Conservation (phyloP, 352 stramenopile genomes). For the Phytophthora aleatoria region DNA sequence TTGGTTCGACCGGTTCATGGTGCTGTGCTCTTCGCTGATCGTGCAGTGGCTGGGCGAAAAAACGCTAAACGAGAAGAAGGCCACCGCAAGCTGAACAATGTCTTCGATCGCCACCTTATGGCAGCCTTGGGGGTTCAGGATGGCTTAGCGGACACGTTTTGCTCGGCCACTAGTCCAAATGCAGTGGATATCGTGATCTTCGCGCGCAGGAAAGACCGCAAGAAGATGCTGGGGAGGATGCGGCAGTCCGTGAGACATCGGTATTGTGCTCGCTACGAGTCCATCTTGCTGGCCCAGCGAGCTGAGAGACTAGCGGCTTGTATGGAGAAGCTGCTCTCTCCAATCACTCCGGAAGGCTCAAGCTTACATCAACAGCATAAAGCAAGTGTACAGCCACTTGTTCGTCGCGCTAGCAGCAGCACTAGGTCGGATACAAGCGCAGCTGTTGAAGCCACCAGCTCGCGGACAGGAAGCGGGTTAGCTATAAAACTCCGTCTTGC, state of each 20-base stretch:
- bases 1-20: constrained; percentile 45
- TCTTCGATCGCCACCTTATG: constrained; percentile 37
- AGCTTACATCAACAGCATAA: constrained; percentile 2
- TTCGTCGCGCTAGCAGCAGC: constrained; percentile 15
- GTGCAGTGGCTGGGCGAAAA: constrained; percentile 40
- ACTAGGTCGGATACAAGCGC: constrained; percentile 2
- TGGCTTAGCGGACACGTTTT: constrained; percentile 32
- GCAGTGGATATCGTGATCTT: constrained; percentile 35
- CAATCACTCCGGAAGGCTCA: not conserved
- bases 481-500: constrained; percentile 16
- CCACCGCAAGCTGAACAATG: constrained; percentile 35
- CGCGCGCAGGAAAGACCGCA: constrained; percentile 30
- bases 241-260: constrained; percentile 20
- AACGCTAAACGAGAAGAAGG: constrained; percentile 49
- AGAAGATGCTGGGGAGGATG: constrained; percentile 30
- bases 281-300: constrained; percentile 13
- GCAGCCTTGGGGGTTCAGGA: constrained; percentile 30
- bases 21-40: constrained; percentile 43
- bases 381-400: constrained; percentile 10
- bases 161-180: constrained; percentile 20
- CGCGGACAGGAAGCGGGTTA: not conserved
- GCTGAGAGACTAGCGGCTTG: constrained; percentile 14
- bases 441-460: not conserved
- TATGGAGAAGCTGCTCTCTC: constrained; percentile 7
- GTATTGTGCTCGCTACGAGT: constrained; percentile 26